Percentiles rank a stretch among this genome's conserved stretches.
These are phyloP conservation scores for Argentina anserina DNA, from an alignment of 306 rosid species.

Conservation along the genomic window DNA sequence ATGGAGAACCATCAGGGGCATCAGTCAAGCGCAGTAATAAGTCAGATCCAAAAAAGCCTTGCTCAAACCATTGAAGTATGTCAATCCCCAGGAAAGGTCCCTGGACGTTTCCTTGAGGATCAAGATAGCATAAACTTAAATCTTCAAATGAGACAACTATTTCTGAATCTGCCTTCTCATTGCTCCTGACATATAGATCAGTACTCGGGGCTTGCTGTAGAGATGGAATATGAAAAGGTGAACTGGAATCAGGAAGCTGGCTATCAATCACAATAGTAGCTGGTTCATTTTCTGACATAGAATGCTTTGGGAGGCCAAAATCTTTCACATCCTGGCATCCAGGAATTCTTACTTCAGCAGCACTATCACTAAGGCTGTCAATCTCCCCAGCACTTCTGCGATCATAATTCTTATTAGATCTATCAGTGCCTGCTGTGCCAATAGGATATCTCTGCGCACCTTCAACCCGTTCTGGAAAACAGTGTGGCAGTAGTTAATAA, in stretches of 20 bases:
- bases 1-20: conserved; percentile 53
- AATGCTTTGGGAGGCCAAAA: conserved; percentile 28
- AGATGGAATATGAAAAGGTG: conserved; percentile 38
- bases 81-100: conserved; percentile 77
- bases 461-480: conserved; percentile 39
- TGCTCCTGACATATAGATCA: conserved; percentile 34
- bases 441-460: conserved; percentile 22
- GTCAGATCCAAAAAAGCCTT: conserved; percentile 59
- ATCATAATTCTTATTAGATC: conserved; percentile 10
- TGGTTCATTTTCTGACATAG: conserved; percentile 31
- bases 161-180: conserved; percentile 34
- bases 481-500: not conserved
- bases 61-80: conserved; percentile 68
- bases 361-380: conserved; percentile 22
- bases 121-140: conserved; percentile 65
- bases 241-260: conserved; percentile 36
- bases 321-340: conserved; percentile 28
- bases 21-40: conserved; percentile 59
- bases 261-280: conserved; percentile 30
- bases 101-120: conserved; percentile 61
- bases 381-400: conserved; percentile 15
- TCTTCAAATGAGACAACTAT: conserved; percentile 46
- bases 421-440: conserved; percentile 30
- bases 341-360: conserved; percentile 27
- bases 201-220: conserved; percentile 28